Evolutionary conservation across 2,329 filamentous ascomycete genomes (phyloP).

Genomic region (Eutypella sp.): DNA sequence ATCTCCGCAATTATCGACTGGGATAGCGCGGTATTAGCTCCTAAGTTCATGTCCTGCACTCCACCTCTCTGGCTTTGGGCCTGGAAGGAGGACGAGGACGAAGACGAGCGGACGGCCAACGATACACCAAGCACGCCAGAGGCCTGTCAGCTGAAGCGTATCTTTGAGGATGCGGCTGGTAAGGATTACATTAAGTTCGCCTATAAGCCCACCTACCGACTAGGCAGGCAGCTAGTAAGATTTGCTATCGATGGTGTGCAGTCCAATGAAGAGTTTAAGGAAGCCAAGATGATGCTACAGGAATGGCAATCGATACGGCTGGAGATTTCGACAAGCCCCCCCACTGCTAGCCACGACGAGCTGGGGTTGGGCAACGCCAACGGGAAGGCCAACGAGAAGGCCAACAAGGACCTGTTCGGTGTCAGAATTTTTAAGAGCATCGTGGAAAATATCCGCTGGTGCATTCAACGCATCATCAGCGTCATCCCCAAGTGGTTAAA

Average conservation of each 20-base stretch:
- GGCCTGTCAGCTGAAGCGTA: slow-evolving; percentile 16
- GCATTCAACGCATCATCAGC: too few relatives aligned
- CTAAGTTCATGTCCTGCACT: slow-evolving; percentile 24
- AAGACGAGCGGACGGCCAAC: slow-evolving; percentile 10
- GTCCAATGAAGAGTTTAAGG: background rate
- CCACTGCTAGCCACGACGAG: too few relatives aligned
- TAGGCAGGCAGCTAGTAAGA: slow-evolving; percentile 11
- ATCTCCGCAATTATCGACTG: slow-evolving; percentile 26
- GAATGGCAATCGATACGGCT: slow-evolving; percentile 5
- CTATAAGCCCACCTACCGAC: slow-evolving; percentile 18
- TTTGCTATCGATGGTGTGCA: slow-evolving; percentile 6
- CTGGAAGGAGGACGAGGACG: slow-evolving; percentile 14
- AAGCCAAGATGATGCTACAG: slow-evolving; percentile 5
- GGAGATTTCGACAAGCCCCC: too few relatives aligned
- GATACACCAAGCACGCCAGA: slow-evolving; percentile 4
- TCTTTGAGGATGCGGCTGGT: slow-evolving; percentile 24
- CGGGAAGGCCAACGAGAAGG: too few relatives aligned
- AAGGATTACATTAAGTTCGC: slow-evolving; percentile 18
- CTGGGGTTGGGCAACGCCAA: too few relatives aligned
- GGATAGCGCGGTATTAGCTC: slow-evolving; percentile 27
- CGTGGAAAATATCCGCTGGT: too few relatives aligned
- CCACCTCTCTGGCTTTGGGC: slow-evolving; percentile 29
- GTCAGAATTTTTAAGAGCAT: too few relatives aligned
- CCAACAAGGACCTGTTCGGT: too few relatives aligned
- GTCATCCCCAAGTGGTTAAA: too few relatives aligned